These are phyloP conservation scores for Hevea brasiliensis DNA, from an alignment of 345 rosid genomes.

Conservation along the genomic window DNA sequence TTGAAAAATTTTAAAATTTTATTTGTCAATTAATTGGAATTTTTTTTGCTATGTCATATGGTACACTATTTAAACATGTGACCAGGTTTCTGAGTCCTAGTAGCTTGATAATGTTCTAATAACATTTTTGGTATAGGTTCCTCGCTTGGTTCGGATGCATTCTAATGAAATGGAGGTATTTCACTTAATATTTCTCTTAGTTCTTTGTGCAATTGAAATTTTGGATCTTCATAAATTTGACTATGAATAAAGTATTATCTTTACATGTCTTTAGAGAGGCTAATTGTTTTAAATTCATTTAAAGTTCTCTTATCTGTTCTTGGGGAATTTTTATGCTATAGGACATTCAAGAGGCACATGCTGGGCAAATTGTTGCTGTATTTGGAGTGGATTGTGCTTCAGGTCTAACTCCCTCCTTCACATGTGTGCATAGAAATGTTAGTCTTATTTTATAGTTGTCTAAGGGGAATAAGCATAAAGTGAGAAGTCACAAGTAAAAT, in stretches of 20 bases:
- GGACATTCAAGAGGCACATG: slow-evolving; percentile 99
- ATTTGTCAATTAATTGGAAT: background rate
- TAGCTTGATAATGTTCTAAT: slow-evolving; percentile 15
- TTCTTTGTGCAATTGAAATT: background rate
- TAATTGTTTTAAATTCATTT: background rate
- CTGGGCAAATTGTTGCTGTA: slow-evolving; percentile 97
- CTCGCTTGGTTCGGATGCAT: slow-evolving; percentile 95
- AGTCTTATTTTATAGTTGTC: background rate
- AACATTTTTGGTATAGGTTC: slow-evolving; percentile 57
- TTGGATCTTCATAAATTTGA: background rate
- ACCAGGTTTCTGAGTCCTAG: background rate
- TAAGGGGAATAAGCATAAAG: background rate
- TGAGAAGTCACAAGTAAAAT: background rate
- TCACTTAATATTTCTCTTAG: slow-evolving; percentile 16
- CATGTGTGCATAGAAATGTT: background rate
- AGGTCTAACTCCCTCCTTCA: slow-evolving; percentile 40
- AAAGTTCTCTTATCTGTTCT: slow-evolving; percentile 5
- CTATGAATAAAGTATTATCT: background rate
- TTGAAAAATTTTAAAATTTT: background rate
- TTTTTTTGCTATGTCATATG: background rate
- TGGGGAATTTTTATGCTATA: slow-evolving; percentile 27
- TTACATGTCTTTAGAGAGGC: background rate
- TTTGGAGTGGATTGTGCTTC: slow-evolving; percentile 99
- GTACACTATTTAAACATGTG: too few species aligned
- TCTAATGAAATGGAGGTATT: slow-evolving; percentile 95